Percentiles rank a stretch among this genome's conserved stretches.
phyloP scores from a whole-genome alignment of 768 basidiomycete species.

The Pleurotus platypus region DNA sequence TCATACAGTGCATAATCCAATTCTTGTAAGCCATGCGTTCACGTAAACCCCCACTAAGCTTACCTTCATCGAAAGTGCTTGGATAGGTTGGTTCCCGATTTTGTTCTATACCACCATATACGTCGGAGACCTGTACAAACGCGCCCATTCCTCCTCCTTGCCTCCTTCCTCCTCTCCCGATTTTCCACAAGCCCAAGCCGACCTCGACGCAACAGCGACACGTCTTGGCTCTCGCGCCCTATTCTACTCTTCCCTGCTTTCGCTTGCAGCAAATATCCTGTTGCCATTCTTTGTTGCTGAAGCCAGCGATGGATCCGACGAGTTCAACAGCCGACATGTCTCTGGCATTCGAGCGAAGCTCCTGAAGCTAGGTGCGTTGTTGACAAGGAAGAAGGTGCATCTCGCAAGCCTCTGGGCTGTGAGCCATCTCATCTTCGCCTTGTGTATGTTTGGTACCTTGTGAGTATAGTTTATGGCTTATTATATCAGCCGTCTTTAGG shows the following conservation, averaged over 20 bases:
- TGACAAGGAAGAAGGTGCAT: constrained; percentile 49
- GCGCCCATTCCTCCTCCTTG: constrained; percentile 25
- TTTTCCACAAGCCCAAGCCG: constrained; percentile 20
- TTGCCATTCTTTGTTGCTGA: constrained; percentile 63
- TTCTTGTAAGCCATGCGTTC: constrained; percentile 56
- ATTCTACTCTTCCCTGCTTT: constrained; percentile 70
- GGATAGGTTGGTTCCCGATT: constrained; percentile 91
- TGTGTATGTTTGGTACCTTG: constrained; percentile 82
- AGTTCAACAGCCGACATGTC: constrained; percentile 8
- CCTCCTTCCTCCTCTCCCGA: constrained; percentile 15
- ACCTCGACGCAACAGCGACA: constrained; percentile 65
- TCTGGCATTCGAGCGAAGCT: background rate
- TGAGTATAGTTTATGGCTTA: constrained; percentile 34
- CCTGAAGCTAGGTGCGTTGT: constrained; percentile 18
- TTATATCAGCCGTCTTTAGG: too few species aligned
- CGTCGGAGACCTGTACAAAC: constrained; percentile 82
- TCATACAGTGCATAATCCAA: constrained; percentile 65
- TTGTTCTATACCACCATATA: constrained; percentile 88
- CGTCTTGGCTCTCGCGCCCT: constrained; percentile 82
- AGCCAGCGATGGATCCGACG: constrained; percentile 12
- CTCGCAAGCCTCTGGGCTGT: constrained; percentile 75
- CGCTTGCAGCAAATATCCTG: constrained; percentile 63
- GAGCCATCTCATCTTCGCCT: constrained; percentile 69
- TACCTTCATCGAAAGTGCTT: constrained; percentile 44
- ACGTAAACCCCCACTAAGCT: background rate